Base-by-base conservation (phyloP, 495 filamentous ascomycete genomes). In the Aspergillus haitiensis region DNA sequence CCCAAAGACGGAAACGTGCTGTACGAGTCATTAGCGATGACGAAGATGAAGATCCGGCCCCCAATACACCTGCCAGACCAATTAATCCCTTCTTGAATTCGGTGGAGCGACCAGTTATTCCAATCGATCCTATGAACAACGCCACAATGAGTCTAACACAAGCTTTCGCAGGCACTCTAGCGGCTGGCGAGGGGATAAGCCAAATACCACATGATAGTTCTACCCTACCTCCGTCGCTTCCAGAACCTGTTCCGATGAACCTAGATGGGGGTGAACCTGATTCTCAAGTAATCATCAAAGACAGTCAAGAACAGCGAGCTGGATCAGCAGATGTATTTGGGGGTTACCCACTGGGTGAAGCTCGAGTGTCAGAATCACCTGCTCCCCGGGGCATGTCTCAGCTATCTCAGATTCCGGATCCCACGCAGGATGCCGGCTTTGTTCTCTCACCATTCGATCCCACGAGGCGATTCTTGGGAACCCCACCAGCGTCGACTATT, bases 161-260 rank as follows among this genome's bases (percentile, higher is more conserved):
- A 69, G 90, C 91, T 53, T 97, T 96, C 70, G 88, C 89, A n/a
- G 91, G 90, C 31, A 97, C 93, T 2, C 87, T 97, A 82, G 89
- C 86, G 50, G 84, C 89, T 35, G 84, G 82, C 46, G 64, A 78
- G 31, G 62, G 65, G 6, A 65, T 66, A 34, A 68, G 64, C 53
- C 67, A 62, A 65, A 27, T 27, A 27, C 21, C 21, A 27, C 57
- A 55, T 51, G 80, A 78, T 46, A 78, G 79, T 16, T 56, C 84
- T 33, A 76, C 77, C 13, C 81, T 87, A 37, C 67, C 63, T 0
- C 67, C 69, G 45, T 70, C 74, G 3, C 68, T 86, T 9, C 83
- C 86, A 5, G 81, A 84, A 13, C 84, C 84, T 15, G 76, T 77
- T 2, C 73, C 73, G 1, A 75, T 80, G 52, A 61, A 70, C 37